Evolutionary conservation across 2,329 filamentous ascomycete species (phyloP), one percentile per base, ranked within the genome.

Genomic region (Aureobasidium sp.): DNA sequence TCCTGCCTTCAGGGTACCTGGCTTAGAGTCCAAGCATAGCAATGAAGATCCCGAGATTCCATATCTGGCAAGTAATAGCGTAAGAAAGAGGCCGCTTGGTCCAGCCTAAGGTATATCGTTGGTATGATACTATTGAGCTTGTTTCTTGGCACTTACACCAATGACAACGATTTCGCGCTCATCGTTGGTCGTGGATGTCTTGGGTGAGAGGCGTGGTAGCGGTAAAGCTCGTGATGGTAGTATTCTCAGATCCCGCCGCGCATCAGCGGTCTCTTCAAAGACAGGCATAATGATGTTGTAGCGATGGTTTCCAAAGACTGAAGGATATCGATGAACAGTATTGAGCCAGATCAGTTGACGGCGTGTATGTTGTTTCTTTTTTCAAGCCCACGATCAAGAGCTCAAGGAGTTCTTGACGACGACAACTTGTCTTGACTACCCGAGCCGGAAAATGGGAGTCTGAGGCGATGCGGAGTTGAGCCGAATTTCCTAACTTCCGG

Each of bases 1-100:
- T 27, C 73, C 71, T 61, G 72, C 68, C 61, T 70, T 64, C 3
- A 73, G 62, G 9, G 68, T 67, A 5, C 68, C 70, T 25, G 67
- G 67, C 52, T 71, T 72, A 5, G 68, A 61, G 45, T 73, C 72
- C 14, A 61, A 47, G 20, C 59, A 61, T 5, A 61, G 37, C 36
- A 61, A 37, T 14, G 59, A 61, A 25, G 59, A 44, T 42, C 41
- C 59, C 47, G 59, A 45, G 31, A 61, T 47, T 39, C 59, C 59
- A 61, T 61, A 61, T 55, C 59, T 55, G 7, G 59, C 59, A 36
- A 61, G 59, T 15, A 61, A 36, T 5, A 61, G 25, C 8, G 59
- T 61, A n/a, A 61, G 59, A 15, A 61, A 61, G 25, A 61, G 59
- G 14, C 59, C 59, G 22, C 59, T 61, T 29, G 59, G 59, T 4